These are phyloP conservation scores for Agrocybe pediades DNA, from an alignment of 768 basidiomycete species.

Conservation along the genomic window DNA sequence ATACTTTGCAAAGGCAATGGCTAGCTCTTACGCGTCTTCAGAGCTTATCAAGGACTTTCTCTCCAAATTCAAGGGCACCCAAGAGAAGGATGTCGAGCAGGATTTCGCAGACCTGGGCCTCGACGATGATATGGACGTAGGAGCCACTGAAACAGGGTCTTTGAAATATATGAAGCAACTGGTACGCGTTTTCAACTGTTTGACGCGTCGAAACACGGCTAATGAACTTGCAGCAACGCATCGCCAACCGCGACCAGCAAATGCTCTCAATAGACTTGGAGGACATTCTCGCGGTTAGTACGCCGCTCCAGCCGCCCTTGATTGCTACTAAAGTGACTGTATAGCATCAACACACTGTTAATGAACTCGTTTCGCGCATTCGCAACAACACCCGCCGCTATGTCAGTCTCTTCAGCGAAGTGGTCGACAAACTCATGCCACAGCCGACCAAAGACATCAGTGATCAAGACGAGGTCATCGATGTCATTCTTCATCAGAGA, in stretches of 20 bases:
- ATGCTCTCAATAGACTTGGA: slow-evolving; percentile 88
- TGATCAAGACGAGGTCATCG: slow-evolving; percentile 92
- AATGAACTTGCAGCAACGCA: slow-evolving; percentile 64
- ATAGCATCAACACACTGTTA: slow-evolving; percentile 69
- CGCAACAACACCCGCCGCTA: slow-evolving; percentile 88
- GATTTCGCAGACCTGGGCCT: slow-evolving; percentile 75
- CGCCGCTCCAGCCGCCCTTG: neutral
- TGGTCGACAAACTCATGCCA: slow-evolving; percentile 89
- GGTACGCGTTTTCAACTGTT: slow-evolving; percentile 48
- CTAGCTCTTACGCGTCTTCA: slow-evolving; percentile 27
- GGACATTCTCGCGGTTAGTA: slow-evolving; percentile 71
- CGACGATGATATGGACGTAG: slow-evolving; percentile 45
- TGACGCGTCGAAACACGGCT: slow-evolving; percentile 30
- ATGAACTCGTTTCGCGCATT: slow-evolving; percentile 81
- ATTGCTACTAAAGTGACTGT: neutral
- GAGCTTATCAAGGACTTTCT: slow-evolving; percentile 74
- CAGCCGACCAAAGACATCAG: slow-evolving; percentile 87
- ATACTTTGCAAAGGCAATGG: neutral
- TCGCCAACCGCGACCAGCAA: slow-evolving; percentile 92
- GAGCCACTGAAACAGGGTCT: slow-evolving; percentile 36
- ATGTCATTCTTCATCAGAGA: slow-evolving; percentile 94
- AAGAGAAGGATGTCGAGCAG: slow-evolving; percentile 63
- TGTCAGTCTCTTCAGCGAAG: slow-evolving; percentile 84
- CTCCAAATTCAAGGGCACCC: slow-evolving; percentile 60
- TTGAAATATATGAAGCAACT: slow-evolving; percentile 85